These are phyloP conservation scores for Linnemannia schmuckeri DNA, from an alignment of 192 early-diverging fungal species.

Conservation along the genomic window DNA sequence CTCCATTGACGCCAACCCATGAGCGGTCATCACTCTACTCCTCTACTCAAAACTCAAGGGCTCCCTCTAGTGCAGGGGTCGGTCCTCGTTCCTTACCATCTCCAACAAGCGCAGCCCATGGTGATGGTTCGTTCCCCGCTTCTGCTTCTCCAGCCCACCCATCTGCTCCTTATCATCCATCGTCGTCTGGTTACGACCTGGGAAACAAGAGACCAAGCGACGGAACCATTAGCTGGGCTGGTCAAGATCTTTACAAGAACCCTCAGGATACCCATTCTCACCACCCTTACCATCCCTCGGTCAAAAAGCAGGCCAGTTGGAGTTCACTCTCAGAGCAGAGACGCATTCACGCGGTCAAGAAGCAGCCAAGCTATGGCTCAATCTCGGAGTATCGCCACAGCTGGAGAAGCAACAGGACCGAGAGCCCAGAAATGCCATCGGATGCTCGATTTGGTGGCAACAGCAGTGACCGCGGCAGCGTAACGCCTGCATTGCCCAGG, in stretches of 20 bases:
- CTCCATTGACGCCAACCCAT: conserved; percentile 38
- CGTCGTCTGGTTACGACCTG: conserved; percentile 17
- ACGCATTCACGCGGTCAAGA: conserved; percentile 26
- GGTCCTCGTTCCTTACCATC: conserved; percentile 4
- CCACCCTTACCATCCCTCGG: conserved; percentile 31
- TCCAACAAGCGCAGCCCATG: conserved; percentile 8
- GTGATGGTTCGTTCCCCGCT: background rate
- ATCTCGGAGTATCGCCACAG: conserved; percentile 40
- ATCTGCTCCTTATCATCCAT: conserved; percentile 4
- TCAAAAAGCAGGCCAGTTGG: conserved; percentile 47
- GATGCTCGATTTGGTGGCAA: conserved; percentile 21
- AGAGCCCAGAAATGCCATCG: conserved; percentile 34
- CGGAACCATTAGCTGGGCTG: conserved; percentile 28
- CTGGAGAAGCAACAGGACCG: conserved; percentile 12
- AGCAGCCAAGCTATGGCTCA: conserved; percentile 43
- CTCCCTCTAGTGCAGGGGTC: background rate
- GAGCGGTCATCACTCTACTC: conserved; percentile 34
- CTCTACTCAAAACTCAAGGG: conserved; percentile 9
- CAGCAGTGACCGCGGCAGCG: background rate
- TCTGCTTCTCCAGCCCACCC: background rate
- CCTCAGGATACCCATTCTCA: conserved; percentile 16
- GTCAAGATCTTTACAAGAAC: conserved; percentile 14
- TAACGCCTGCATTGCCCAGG: conserved; percentile 12
- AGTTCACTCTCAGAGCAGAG: conserved; percentile 37
- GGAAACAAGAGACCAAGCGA: conserved; percentile 48